phyloP scores from a whole-genome alignment of 2,329 filamentous ascomycete species.

The Fusarium equiseti region DNA sequence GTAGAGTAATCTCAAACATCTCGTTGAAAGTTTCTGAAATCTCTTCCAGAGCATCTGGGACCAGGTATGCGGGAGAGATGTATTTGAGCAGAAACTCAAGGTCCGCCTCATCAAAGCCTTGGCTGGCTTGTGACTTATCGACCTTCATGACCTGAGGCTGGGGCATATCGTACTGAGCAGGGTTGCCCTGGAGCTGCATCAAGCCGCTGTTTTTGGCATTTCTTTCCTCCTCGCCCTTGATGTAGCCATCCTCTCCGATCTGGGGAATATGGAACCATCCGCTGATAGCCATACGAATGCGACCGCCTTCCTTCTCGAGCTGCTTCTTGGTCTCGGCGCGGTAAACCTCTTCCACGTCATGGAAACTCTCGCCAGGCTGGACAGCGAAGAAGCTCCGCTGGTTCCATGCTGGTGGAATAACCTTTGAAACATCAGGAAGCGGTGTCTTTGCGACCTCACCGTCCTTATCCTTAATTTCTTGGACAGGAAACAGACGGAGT shows the following conservation, averaged over 20 bases:
- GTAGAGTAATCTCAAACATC: conserved; percentile 85
- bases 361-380: conserved; percentile 97
- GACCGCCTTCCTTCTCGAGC: conserved; percentile 76
- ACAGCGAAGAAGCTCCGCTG: conserved; percentile 98
- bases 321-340: conserved; percentile 70
- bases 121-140: conserved; percentile 56
- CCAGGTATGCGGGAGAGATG: conserved; percentile 89
- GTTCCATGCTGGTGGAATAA: conserved; percentile 95
- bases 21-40: conserved; percentile 84
- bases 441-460: conserved; percentile 84
- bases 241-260: conserved; percentile 90
- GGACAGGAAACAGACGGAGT: conserved; percentile 84
- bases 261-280: conserved; percentile 99
- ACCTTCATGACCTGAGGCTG: conserved; percentile 68
- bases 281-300: conserved; percentile 96
- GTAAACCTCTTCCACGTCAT: conserved; percentile 98
- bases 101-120: conserved; percentile 79
- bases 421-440: conserved; percentile 79
- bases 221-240: conserved; percentile 88
- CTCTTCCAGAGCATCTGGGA: conserved; percentile 88
- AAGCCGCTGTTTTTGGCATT: conserved; percentile 90
- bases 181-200: conserved; percentile 91
- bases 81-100: conserved; percentile 92
- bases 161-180: conserved; percentile 88
- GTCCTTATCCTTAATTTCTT: conserved; percentile 69